Conservation (phyloP, 2,329 filamentous ascomycete genomes). For the Talaromyces sp. region DNA sequence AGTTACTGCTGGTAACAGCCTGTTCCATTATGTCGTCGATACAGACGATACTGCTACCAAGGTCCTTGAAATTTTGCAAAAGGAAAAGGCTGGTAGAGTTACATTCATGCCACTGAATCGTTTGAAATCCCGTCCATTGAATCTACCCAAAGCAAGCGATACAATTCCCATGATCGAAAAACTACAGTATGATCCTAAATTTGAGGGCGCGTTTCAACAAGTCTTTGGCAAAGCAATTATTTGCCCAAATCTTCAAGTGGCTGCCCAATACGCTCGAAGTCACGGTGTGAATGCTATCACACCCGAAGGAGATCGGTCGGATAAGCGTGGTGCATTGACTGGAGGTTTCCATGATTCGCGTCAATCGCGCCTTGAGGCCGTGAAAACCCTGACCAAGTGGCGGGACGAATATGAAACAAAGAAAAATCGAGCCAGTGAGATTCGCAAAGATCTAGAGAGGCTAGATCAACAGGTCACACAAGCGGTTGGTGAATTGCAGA, state of each 20-base stretch:
- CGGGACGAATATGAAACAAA: conserved; percentile 68
- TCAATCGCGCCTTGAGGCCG: conserved; percentile 79
- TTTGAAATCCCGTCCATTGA: conserved; percentile 63
- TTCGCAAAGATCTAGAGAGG: conserved; percentile 65
- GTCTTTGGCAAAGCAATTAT: conserved; percentile 95
- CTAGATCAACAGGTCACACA: conserved; percentile 86
- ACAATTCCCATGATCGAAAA: conserved; percentile 83
- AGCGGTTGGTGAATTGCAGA: conserved; percentile 77
- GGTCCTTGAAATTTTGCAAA: conserved; percentile 73
- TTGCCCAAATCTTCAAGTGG: conserved; percentile 82
- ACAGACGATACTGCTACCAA: conserved; percentile 80
- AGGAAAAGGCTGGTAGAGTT: conserved; percentile 74
- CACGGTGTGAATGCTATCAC: conserved; percentile 92
- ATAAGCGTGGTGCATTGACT: conserved; percentile 91
- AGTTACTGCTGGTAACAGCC: conserved; percentile 82
- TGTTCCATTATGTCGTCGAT: conserved; percentile 96
- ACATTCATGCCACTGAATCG: conserved; percentile 93
- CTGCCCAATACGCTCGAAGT: conserved; percentile 84
- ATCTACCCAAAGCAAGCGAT: conserved; percentile 79
- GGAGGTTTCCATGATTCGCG: conserved; percentile 88
- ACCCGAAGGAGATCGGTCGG: conserved; percentile 86
- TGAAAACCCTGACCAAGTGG: conserved; percentile 69
- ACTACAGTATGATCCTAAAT: conserved; percentile 69
- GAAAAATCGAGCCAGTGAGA: conserved; percentile 57
- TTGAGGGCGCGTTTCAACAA: conserved; percentile 82